Conservation (phyloP, 2,329 filamentous ascomycete species). For the Talaromyces sp. region DNA sequence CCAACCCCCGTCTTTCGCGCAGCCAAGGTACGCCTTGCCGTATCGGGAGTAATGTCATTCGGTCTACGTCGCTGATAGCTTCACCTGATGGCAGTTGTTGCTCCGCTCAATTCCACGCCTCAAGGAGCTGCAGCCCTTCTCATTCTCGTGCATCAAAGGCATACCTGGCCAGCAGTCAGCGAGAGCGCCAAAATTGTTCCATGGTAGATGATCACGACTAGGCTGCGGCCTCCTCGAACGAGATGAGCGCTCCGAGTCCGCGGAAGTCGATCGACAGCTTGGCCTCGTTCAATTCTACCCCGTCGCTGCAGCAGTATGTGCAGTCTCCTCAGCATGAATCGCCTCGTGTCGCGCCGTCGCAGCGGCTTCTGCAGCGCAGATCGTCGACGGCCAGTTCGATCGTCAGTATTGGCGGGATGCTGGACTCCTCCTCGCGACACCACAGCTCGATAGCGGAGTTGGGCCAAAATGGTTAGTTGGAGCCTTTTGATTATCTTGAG, state of each 20-base stretch:
- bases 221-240: constrained; percentile 22
- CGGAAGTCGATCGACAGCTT: constrained; percentile 64
- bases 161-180: neutral
- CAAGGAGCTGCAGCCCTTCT: neutral
- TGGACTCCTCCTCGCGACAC: constrained; percentile 62
- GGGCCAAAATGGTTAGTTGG: constrained; percentile 68
- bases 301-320: constrained; percentile 46
- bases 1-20: neutral
- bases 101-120: neutral
- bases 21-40: constrained; percentile 7
- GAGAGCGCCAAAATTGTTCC: neutral
- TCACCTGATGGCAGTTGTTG: neutral
- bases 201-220: constrained; percentile 6
- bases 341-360: constrained; percentile 25
- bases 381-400: constrained; percentile 84
- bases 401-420: constrained; percentile 75
- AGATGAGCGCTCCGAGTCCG: constrained; percentile 57
- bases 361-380: constrained; percentile 48
- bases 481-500: constrained; percentile 12
- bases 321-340: constrained; percentile 32
- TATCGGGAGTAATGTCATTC: constrained; percentile 9
- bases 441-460: constrained; percentile 62
- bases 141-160: neutral
- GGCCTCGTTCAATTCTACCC: constrained; percentile 48
- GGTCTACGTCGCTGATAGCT: constrained; percentile 9